Base-by-base conservation (phyloP, 2,329 filamentous ascomycete species). In the Nemania sp. region DNA sequence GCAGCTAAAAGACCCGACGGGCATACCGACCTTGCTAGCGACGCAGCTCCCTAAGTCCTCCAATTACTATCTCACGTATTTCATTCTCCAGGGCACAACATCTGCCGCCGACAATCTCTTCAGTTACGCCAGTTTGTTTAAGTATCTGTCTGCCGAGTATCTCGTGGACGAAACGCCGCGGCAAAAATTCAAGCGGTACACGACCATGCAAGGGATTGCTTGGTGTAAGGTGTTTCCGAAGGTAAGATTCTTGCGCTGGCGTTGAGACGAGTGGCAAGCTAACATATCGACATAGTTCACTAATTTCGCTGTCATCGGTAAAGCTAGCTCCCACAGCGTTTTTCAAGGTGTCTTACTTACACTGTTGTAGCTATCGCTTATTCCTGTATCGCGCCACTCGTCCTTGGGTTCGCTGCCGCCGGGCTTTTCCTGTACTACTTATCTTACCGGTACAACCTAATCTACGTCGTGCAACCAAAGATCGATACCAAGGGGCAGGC, bases 1-100 rank as follows among this genome's bases (percentile, higher is more conserved):
- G 14, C 52, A 54, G 14, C 45, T 66, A n/a, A 53, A 65, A 53
- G 54, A 71, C 24, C 67, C 66, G 9, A 61, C 60, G 2, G 58
- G 62, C 7, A 50, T 71, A 24, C 77, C 84, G 0, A 71, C 64
- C 2, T 65, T 89, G 41, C 77, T 90, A 1, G 84, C 86, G 1
- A 66, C 77, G 3, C 80, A 84, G 41, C 76, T 92, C 5, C 89
- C 89, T 1, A 80, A 77, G 23, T 85, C 86, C 0, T 87, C 86
- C 28, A 91, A 89, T 68, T 91, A 91, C 68, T 92, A 91, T 68
- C 79, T 91, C 19, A 86, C 85, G 0, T 92, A 91, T 71, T 89
- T 91, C 64, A 80, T 91, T 39, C 75, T 91, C 2, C 88, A 91
- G 66, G 89, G 88, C 3, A 76, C 90, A 52, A 84, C 82, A 0